Evolutionary conservation across 2,329 filamentous ascomycete genomes (phyloP).

Genomic region (Coleophoma crateriformis): DNA sequence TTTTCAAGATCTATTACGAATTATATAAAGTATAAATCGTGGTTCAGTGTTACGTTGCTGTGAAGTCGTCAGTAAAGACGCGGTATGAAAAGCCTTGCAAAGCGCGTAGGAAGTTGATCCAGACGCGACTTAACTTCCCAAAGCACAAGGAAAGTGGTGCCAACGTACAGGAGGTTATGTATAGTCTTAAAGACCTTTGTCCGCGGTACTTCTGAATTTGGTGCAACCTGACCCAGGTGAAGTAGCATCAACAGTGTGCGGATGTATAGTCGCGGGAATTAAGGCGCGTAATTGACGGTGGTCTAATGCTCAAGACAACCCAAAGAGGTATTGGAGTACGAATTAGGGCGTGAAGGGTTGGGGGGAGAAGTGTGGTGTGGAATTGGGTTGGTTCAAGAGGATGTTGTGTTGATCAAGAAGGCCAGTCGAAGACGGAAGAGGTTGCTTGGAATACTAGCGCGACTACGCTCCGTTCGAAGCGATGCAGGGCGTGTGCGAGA

Average conservation of each 20-base stretch:
- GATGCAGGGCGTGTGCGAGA: too few relatives aligned
- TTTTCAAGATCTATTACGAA: conserved; percentile 26
- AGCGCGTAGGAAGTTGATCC: conserved; percentile 4
- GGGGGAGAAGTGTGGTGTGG: conserved; percentile 9
- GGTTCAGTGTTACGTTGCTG: conserved; percentile 6
- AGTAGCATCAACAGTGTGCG: conserved; percentile 21
- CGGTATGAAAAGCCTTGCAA: conserved; percentile 7
- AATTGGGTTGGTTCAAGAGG: background rate
- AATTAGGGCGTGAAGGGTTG: conserved; percentile 4
- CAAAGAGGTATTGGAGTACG: conserved; percentile 11
- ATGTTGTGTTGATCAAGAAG: background rate
- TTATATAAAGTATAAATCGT: conserved; percentile 14
- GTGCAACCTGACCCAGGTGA: background rate
- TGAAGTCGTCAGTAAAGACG: background rate
- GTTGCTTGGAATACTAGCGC: background rate
- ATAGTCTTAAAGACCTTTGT: background rate
- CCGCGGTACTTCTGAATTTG: background rate
- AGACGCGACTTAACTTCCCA: conserved; percentile 12
- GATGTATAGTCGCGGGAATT: conserved; percentile 1
- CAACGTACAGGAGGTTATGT: conserved; percentile 1
- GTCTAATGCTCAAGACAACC: conserved; percentile 5
- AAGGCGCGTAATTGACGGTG: conserved; percentile 3
- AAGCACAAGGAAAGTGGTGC: background rate
- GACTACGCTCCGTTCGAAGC: too few relatives aligned
- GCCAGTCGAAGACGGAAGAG: background rate